These are phyloP conservation scores for Nitzschia palea DNA, from an alignment of 108 stramenopile species.

Conservation along the genomic window DNA sequence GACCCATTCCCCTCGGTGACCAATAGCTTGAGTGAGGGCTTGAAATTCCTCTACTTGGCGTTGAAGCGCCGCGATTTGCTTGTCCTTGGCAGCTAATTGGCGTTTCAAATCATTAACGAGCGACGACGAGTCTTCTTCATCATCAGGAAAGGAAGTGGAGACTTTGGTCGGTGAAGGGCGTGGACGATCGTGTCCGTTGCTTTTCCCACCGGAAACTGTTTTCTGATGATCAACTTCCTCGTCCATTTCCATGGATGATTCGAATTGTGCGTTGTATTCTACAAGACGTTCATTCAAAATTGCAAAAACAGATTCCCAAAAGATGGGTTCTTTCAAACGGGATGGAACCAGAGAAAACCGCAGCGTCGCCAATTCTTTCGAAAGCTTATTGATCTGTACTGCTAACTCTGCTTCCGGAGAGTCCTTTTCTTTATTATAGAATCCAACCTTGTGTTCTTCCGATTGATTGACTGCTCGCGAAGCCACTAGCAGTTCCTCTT, in stretches of 20 bases:
- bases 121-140: background rate
- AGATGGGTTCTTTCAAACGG: conserved; percentile 36
- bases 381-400: conserved; percentile 1
- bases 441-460: background rate
- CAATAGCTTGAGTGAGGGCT: background rate
- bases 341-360: conserved; percentile 40
- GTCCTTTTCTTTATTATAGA: conserved; percentile 8
- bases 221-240: background rate
- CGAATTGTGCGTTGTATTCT: conserved; percentile 3
- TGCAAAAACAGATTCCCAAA: conserved; percentile 34
- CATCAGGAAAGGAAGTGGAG: background rate
- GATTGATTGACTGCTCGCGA: background rate
- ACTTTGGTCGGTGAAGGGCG: background rate
- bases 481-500: background rate
- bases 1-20: conserved; percentile 58
- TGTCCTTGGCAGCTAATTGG: conserved; percentile 9
- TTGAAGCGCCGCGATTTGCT: conserved; percentile 11
- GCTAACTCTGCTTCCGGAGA: conserved; percentile 11
- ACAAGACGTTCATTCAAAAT: conserved; percentile 28
- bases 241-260: conserved; percentile 2
- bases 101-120: background rate
- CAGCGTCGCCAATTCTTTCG: conserved; percentile 14
- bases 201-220: background rate
- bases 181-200: conserved; percentile 3
- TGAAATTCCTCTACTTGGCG: conserved; percentile 4